Evolutionary conservation across 805 yeast species (phyloP), one percentile per base, ranked within the genome.

Genomic region (Kregervanrija fluxuum): DNA sequence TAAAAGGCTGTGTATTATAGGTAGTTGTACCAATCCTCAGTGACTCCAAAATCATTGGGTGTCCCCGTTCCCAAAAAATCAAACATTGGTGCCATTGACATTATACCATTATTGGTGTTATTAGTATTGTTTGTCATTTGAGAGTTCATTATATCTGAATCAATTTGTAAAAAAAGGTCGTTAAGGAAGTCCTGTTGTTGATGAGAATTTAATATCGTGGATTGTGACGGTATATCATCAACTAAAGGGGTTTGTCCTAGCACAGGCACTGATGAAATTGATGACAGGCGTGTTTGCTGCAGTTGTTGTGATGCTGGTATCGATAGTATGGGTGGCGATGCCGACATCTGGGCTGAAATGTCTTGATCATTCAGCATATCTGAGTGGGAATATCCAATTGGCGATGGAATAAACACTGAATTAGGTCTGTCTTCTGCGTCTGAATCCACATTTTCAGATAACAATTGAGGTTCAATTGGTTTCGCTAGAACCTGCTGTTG

Each of bases 121-220:
- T 22, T 22, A 22, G 4, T 22, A 22, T 43, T 41, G 16, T 46
- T 53, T 15, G 30, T 38, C 2, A 48, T 34, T 40, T 51, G 52
- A 33, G 53, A 48, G 41, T 53, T 54, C 54, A 58, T 55, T n/a
- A 62, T 48, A 46, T 62, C 66, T 2, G 59, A 52, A 40, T 62
- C 65, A 30, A 62, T 61, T 42, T 62, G 64, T 33, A 45, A 47
- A 39, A 62, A 62, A 11, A 62, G 38, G 38, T 60, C 65, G 44
- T 56, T 54, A 22, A 57, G 45, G 39, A 59, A 46, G 17, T 54
- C 49, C 37, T 59, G 62, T 12, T 58, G 56, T 45, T 54, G 58
- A 12, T 52, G 51, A 11, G 12, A 14, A 13, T 30, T 11, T 31
- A 11, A n/a, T 31, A 14, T 16, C 31, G 34, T 38, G 32, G 37